phyloP scores from a whole-genome alignment of 2,329 filamentous ascomycete species.

The Phaeoacremonium minimum region DNA sequence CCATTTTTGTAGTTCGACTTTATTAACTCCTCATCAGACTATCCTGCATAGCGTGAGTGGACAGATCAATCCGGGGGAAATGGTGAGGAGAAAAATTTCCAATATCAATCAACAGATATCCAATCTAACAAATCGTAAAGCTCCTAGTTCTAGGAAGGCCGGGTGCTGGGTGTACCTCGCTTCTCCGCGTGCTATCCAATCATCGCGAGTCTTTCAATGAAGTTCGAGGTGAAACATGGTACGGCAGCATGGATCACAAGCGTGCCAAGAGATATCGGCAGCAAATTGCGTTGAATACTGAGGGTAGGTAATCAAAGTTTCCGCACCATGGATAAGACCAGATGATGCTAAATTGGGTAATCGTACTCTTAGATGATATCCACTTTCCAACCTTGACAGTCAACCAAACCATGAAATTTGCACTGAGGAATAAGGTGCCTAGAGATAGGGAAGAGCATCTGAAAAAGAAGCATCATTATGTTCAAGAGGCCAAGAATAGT shows the following conservation, averaged over 20 bases:
- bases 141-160: conserved; percentile 25
- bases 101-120: too few relatives aligned
- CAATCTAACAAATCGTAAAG: too few relatives aligned
- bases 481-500: conserved; percentile 21
- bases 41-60: conserved; percentile 31
- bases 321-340: too few relatives aligned
- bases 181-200: conserved; percentile 23
- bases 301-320: conserved; percentile 15
- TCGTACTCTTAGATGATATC: conserved; percentile 53
- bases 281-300: conserved; percentile 25
- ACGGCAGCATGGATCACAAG: conserved; percentile 18
- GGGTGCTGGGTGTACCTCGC: conserved; percentile 24
- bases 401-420: conserved; percentile 62
- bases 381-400: conserved; percentile 69
- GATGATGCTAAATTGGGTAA: too few relatives aligned
- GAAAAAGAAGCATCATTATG: conserved; percentile 20
- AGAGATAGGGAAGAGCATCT: conserved; percentile 42
- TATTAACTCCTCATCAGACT: conserved; percentile 17
- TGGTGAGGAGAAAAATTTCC: conserved; percentile 31
- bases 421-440: conserved; percentile 57
- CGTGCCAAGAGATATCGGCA: conserved; percentile 18
- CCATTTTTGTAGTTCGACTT: neutral
- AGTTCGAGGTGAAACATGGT: conserved; percentile 18
- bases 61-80: conserved; percentile 35
- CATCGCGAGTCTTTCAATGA: conserved; percentile 19